Conservation (phyloP, 768 basidiomycete genomes). For the Russula foetens region DNA sequence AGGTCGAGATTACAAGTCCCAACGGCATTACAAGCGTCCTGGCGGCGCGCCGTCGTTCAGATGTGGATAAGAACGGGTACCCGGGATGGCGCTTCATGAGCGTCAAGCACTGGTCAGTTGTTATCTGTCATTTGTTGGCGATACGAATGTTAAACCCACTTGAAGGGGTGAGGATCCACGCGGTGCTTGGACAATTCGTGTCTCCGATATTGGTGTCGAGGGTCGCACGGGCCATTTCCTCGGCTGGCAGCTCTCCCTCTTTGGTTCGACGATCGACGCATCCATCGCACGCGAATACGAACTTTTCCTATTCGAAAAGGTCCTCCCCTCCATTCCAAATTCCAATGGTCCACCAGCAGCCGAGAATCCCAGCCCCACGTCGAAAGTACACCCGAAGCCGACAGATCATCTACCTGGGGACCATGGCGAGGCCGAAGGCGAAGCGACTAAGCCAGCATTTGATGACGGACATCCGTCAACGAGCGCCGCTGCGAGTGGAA, state of each 20-base stretch:
- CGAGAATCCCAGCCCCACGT: conserved; percentile 32
- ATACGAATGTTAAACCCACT: conserved; percentile 17
- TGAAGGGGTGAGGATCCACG: conserved; percentile 86
- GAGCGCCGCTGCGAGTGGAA: conserved; percentile 20
- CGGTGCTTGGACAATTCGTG: conserved; percentile 84
- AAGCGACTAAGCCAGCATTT: conserved; percentile 72
- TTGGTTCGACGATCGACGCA: conserved; percentile 81
- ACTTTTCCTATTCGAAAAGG: conserved; percentile 45
- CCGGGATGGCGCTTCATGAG: conserved; percentile 99
- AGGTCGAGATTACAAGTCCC: conserved; percentile 83
- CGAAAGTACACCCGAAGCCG: conserved; percentile 71
- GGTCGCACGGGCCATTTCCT: conserved; percentile 58
- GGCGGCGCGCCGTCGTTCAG: conserved; percentile 59
- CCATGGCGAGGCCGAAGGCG: conserved; percentile 72
- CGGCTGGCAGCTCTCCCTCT: conserved; percentile 88
- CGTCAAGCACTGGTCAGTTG: conserved; percentile 90
- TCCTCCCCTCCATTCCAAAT: conserved; percentile 35
- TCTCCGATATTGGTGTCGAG: conserved; percentile 69
- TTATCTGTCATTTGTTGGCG: conserved; percentile 11
- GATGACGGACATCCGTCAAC: conserved; percentile 22
- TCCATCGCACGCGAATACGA: conserved; percentile 53
- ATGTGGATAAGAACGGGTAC: conserved; percentile 60
- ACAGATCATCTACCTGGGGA: conserved; percentile 84
- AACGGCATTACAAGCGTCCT: conserved; percentile 79
- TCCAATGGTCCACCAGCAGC: conserved; percentile 21